A percentile compares a stretch with the other conserved stretches of the same genome.
phyloP scores from a whole-genome alignment of 2,329 filamentous ascomycete genomes.

The Calonectria crousiana region DNA sequence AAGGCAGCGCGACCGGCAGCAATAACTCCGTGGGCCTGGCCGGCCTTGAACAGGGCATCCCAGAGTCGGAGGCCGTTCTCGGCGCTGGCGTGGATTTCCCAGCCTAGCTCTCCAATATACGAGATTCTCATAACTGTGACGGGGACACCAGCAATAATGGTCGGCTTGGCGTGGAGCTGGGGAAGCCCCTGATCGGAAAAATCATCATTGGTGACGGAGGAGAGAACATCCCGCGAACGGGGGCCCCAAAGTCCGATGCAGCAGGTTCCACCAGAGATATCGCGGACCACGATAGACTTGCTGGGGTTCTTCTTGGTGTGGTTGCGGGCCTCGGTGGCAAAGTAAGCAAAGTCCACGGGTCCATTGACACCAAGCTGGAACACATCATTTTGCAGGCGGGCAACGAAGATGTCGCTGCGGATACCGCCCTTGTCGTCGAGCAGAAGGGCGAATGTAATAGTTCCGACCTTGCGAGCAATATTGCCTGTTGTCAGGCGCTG shows the following conservation, averaged over 20 bases:
- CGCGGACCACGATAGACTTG: slow-evolving; percentile 64
- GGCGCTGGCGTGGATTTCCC: slow-evolving; percentile 72
- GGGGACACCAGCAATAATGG: slow-evolving; percentile 66
- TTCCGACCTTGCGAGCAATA: slow-evolving; percentile 59
- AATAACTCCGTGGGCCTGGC: slow-evolving; percentile 66
- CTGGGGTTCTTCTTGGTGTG: slow-evolving; percentile 56
- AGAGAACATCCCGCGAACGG: slow-evolving; percentile 63
- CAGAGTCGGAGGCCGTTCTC: slow-evolving; percentile 70
- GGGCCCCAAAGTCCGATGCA: slow-evolving; percentile 74
- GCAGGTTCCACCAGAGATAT: slow-evolving; percentile 71
- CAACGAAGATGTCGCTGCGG: slow-evolving; percentile 68
- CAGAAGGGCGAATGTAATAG: slow-evolving; percentile 68
- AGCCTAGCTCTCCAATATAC: slow-evolving; percentile 71
- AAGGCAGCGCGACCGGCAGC: slow-evolving; percentile 70
- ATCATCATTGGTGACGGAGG: slow-evolving; percentile 57
- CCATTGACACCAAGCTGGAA: slow-evolving; percentile 71
- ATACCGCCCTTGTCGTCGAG: slow-evolving; percentile 66
- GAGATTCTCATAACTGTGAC: slow-evolving; percentile 68
- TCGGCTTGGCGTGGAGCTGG: slow-evolving; percentile 62
- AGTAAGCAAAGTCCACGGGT: slow-evolving; percentile 65
- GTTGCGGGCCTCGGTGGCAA: slow-evolving; percentile 63
- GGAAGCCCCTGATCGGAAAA: slow-evolving; percentile 60
- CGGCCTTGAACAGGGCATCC: slow-evolving; percentile 68
- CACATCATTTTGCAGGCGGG: slow-evolving; percentile 60
- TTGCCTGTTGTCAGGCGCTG: slow-evolving; percentile 65